These are phyloP conservation scores for Halenospora varia DNA, from an alignment of 495 filamentous ascomycete genomes.

Conservation along the genomic window DNA sequence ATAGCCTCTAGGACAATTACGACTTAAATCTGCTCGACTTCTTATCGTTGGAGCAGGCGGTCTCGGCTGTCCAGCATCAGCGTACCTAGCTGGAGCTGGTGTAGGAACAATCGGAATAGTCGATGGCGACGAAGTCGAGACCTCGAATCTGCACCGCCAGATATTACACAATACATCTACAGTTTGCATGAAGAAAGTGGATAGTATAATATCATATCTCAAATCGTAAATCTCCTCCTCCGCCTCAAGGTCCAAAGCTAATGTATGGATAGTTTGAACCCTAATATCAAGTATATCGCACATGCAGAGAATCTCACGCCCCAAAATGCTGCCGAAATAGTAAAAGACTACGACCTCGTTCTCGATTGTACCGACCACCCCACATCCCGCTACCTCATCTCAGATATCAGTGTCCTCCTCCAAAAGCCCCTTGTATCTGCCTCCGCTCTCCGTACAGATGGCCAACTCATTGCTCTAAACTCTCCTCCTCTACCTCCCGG, in stretches of 20 bases:
- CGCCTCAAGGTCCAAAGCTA: too few relatives aligned
- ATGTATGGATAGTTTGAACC: constrained; percentile 47
- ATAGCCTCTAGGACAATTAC: constrained; percentile 62
- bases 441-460: constrained; percentile 79
- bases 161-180: constrained; percentile 68
- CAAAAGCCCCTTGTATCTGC: constrained; percentile 81
- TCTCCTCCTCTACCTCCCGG: constrained; percentile 50
- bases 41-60: constrained; percentile 92
- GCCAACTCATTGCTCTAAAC: constrained; percentile 84
- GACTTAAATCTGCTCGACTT: constrained; percentile 63
- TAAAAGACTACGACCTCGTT: constrained; percentile 71
- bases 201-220: constrained; percentile 68
- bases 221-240: constrained; percentile 42
- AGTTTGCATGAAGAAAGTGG: constrained; percentile 77
- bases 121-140: constrained; percentile 84
- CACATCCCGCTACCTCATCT: constrained; percentile 86
- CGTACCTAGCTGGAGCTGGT: constrained; percentile 85
- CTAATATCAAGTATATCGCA: constrained; percentile 55
- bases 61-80: constrained; percentile 84
- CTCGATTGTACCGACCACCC: constrained; percentile 96
- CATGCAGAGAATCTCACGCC: constrained; percentile 59
- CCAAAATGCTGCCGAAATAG: constrained; percentile 57
- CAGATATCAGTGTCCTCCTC: constrained; percentile 78
- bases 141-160: constrained; percentile 91
- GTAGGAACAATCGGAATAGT: constrained; percentile 79